Evolutionary conservation across 306 rosid genomes (phyloP).

Genomic region (Gillenia trifoliata): DNA sequence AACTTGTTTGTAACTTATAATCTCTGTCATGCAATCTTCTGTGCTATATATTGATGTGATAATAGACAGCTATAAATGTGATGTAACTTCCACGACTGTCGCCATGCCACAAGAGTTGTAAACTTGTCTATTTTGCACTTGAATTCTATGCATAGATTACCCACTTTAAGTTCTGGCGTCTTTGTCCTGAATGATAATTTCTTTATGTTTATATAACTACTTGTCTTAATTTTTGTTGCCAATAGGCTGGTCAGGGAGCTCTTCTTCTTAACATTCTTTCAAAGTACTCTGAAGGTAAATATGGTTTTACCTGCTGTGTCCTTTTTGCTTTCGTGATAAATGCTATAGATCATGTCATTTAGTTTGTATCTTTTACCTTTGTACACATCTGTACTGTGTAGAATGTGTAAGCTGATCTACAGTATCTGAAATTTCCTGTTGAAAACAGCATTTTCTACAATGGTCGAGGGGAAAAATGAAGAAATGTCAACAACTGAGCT

Average conservation of each 20-base stretch:
- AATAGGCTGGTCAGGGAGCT: constrained; percentile 96
- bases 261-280: constrained; percentile 94
- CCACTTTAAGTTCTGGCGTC: not conserved
- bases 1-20: not conserved
- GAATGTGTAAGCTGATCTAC: not conserved
- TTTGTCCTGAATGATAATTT: constrained; percentile 1
- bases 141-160: not conserved
- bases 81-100: not conserved
- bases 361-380: not conserved
- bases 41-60: not conserved
- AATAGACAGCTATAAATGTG: not conserved
- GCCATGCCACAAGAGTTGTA: not conserved
- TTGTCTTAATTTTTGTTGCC: constrained; percentile 17
- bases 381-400: not conserved
- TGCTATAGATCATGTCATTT: not conserved
- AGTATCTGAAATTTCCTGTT: constrained; percentile 13
- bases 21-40: not conserved
- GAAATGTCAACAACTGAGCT: constrained; percentile 95
- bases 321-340: constrained; percentile 10
- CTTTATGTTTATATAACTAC: constrained; percentile 9
- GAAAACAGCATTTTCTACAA: constrained; percentile 83
- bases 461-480: constrained; percentile 95
- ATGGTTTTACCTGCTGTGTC: constrained; percentile 8
- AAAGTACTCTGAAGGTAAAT: constrained; percentile 82
- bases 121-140: not conserved